These are phyloP conservation scores for Mallotus japonicus DNA, from an alignment of 441 rosid genomes.

Conservation along the genomic window DNA sequence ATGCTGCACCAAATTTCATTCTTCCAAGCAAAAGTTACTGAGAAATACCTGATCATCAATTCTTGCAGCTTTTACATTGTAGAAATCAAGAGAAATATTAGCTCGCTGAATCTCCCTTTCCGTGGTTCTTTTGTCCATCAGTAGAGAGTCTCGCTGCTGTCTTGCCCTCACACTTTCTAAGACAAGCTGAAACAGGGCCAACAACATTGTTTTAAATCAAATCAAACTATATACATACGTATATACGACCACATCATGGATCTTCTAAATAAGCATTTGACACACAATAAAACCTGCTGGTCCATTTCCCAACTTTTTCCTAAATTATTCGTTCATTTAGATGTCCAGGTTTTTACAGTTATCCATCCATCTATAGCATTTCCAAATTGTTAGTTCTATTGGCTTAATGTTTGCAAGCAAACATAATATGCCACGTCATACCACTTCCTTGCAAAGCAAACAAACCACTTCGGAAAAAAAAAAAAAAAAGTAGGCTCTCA, in stretches of 20 bases:
- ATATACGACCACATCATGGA: background rate
- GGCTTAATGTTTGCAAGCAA: background rate
- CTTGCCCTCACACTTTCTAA: conserved; percentile 79
- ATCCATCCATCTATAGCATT: background rate
- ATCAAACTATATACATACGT: background rate
- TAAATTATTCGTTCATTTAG: background rate
- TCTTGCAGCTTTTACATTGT: conserved; percentile 61
- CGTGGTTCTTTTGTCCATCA: conserved; percentile 54
- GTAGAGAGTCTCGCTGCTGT: conserved; percentile 65
- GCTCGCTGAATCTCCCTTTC: conserved; percentile 77
- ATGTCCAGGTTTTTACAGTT: background rate
- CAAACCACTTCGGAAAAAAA: background rate
- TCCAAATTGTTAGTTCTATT: background rate
- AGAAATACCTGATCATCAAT: conserved; percentile 84
- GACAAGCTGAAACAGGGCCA: conserved; percentile 65
- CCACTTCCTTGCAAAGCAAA: background rate
- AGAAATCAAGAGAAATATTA: conserved; percentile 59
- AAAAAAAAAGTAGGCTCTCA: background rate
- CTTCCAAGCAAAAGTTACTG: background rate
- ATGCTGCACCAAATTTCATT: conserved; percentile 2
- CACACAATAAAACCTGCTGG: background rate
- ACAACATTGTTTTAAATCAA: conserved; percentile 22
- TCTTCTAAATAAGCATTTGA: background rate
- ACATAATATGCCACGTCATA: background rate
- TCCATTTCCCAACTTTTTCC: background rate